Evolutionary conservation across 1,284 basidiomycete species (phyloP).

Genomic region (Hypsizygus ulmarius): DNA sequence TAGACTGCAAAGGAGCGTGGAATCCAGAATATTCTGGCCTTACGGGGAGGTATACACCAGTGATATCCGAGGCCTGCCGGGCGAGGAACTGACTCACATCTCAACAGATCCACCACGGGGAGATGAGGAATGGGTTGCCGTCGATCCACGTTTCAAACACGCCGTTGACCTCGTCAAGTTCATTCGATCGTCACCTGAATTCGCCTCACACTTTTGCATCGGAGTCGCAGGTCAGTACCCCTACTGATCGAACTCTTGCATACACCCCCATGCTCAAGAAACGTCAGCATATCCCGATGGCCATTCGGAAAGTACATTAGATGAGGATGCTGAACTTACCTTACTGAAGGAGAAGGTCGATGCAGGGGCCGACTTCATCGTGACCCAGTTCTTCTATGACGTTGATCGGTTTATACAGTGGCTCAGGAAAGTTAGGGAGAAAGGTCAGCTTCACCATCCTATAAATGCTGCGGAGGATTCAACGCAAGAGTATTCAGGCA

Average conservation of each 20-base stretch:
- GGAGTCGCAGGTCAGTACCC: slow-evolving; percentile 74
- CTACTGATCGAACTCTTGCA: not conserved
- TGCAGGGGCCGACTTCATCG: slow-evolving; percentile 93
- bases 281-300: slow-evolving; percentile 86
- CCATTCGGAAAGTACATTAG: slow-evolving; percentile 67
- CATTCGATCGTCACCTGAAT: slow-evolving; percentile 79
- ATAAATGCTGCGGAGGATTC: slow-evolving; percentile 4
- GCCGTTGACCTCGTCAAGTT: slow-evolving; percentile 90
- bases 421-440: slow-evolving; percentile 68
- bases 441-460: slow-evolving; percentile 47
- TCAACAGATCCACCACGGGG: slow-evolving; percentile 84
- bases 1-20: slow-evolving; percentile 81
- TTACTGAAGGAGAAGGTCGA: slow-evolving; percentile 89
- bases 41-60: slow-evolving; percentile 71
- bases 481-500: slow-evolving; percentile 51
- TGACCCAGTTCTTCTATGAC: slow-evolving; percentile 98
- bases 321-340: slow-evolving; percentile 71
- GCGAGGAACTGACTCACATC: not conserved
- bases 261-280: slow-evolving; percentile 3
- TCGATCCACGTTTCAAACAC: slow-evolving; percentile 84
- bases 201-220: slow-evolving; percentile 86
- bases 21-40: slow-evolving; percentile 88
- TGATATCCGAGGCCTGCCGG: not conserved
- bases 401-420: slow-evolving; percentile 82
- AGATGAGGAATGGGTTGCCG: slow-evolving; percentile 88